Evolutionary conservation across 768 basidiomycete genomes (phyloP).

Genomic region (Tephrocybe sp.): DNA sequence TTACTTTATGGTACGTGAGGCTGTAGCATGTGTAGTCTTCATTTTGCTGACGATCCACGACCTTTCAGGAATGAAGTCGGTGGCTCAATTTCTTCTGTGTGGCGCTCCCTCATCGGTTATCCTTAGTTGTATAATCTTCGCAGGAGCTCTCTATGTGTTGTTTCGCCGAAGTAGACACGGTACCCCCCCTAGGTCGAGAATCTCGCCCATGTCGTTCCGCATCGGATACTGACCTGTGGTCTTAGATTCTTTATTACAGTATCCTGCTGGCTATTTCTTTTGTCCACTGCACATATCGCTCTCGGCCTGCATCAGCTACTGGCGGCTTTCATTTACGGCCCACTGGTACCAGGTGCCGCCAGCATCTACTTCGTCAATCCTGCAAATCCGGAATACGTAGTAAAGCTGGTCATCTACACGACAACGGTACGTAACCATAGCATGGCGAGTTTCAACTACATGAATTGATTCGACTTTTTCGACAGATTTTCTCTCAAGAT

Average conservation of each 20-base stretch:
- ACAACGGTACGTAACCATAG: background rate
- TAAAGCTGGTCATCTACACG: background rate
- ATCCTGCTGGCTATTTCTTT: background rate
- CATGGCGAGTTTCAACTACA: background rate
- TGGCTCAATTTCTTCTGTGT: background rate
- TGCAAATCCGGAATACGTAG: background rate
- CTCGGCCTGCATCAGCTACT: background rate
- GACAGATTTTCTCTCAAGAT: constrained; percentile 1
- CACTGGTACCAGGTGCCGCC: background rate
- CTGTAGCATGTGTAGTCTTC: too few relatives aligned
- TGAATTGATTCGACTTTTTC: background rate
- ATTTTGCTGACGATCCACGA: background rate
- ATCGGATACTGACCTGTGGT: too few relatives aligned
- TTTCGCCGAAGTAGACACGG: background rate
- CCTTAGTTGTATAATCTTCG: background rate
- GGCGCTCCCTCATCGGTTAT: background rate
- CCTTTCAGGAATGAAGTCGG: background rate
- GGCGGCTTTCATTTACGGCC: background rate
- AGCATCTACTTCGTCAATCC: constrained; percentile 1
- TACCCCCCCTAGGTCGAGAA: background rate
- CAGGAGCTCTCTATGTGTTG: background rate
- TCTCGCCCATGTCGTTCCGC: background rate
- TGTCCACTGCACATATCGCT: background rate
- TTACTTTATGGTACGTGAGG: background rate
- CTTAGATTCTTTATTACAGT: background rate